Percentiles rank a stretch among this genome's conserved stretches.
These are phyloP conservation scores for Rosa multiflora DNA, from an alignment of 306 rosid genomes.

Conservation along the genomic window DNA sequence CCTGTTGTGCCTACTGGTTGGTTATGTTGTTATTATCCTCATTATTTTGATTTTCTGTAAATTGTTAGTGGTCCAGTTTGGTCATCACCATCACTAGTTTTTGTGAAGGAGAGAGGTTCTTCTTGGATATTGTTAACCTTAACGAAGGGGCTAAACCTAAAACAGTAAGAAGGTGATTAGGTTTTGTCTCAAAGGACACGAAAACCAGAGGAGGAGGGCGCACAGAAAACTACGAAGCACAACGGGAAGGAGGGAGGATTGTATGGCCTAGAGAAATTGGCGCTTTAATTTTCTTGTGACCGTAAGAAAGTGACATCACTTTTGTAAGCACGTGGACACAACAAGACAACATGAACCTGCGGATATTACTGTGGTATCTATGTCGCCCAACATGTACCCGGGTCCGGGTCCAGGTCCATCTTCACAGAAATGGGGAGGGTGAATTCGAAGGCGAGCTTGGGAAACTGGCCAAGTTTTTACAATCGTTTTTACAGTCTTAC, in stretches of 20 bases:
- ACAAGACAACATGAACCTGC: background rate
- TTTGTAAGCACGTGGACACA: background rate
- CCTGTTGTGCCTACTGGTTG: constrained; percentile 24
- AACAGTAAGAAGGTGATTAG: background rate
- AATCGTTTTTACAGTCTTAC: background rate
- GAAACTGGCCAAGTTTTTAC: background rate
- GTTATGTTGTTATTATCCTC: constrained; percentile 43
- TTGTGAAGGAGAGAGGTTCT: background rate
- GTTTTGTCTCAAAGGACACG: constrained; percentile 21
- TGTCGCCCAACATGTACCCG: background rate
- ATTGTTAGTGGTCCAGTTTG: constrained; percentile 3
- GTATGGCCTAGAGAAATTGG: constrained; percentile 22
- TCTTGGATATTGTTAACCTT: background rate
- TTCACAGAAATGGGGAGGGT: background rate
- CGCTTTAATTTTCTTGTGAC: constrained; percentile 30
- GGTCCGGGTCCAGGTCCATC: background rate
- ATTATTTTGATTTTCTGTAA: constrained; percentile 8
- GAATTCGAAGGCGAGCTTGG: background rate
- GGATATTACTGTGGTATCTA: background rate
- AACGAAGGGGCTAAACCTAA: background rate
- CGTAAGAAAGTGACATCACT: constrained; percentile 44
- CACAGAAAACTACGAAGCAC: background rate
- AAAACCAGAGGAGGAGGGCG: constrained; percentile 17
- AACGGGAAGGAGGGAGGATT: constrained; percentile 1
- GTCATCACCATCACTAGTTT: background rate